phyloP scores from a whole-genome alignment of 495 filamentous ascomycete genomes.

The Neurospora sp. region DNA sequence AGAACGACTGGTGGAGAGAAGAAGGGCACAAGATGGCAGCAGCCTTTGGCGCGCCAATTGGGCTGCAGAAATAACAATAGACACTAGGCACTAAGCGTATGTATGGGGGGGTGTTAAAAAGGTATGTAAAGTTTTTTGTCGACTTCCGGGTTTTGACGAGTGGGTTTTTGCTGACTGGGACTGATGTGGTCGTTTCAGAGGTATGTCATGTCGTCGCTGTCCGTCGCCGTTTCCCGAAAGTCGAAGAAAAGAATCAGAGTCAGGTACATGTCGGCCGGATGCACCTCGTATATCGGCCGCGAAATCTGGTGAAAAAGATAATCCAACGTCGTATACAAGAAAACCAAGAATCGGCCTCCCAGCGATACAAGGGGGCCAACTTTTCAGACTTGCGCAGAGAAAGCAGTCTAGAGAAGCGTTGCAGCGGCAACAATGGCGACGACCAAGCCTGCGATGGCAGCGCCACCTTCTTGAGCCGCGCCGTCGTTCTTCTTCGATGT shows the following conservation, averaged over 20 bases:
- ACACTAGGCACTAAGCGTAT: neutral
- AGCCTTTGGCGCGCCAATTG: neutral
- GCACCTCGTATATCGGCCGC: neutral
- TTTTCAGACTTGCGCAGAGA: neutral
- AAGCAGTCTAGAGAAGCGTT: slow-evolving; percentile 23
- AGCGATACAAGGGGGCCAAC: neutral
- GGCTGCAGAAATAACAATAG: neutral
- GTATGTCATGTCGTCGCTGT: neutral
- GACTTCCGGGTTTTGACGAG: neutral
- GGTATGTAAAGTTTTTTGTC: neutral
- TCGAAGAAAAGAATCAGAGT: neutral
- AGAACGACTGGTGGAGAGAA: neutral
- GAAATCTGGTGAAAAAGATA: neutral
- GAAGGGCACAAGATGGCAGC: neutral
- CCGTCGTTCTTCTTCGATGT: slow-evolving; percentile 28
- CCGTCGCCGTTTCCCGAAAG: neutral
- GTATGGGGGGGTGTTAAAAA: neutral
- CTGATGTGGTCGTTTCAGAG: neutral
- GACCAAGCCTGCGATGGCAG: slow-evolving; percentile 35
- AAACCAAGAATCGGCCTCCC: neutral
- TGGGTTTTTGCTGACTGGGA: neutral
- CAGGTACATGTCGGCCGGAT: neutral
- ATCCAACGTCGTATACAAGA: neutral
- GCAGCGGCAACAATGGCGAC: slow-evolving; percentile 37
- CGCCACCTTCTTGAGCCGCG: slow-evolving; percentile 26